Evolutionary conservation across 2,329 filamentous ascomycete species (phyloP), one percentile per base, ranked within the genome.

Genomic region (Aspergillus melleus): DNA sequence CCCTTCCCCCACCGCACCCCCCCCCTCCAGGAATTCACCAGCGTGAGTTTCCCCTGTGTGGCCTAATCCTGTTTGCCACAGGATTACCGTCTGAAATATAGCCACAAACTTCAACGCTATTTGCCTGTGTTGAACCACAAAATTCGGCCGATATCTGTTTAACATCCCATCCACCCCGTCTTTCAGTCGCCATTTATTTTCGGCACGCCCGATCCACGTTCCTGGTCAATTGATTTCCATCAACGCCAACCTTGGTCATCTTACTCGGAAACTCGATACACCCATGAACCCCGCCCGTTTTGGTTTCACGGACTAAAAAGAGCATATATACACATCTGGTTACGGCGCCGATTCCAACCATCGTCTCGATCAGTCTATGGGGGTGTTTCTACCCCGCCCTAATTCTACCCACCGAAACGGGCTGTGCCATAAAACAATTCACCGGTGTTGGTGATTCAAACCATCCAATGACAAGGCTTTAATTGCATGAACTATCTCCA

Each of bases 401-500:
- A 32, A 32, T 55, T 55, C 42, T 16, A 19, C 12, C 16, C 42
- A 47, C 19, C 19, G 44, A 47, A 47, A 14, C 44, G 44, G 14
- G 11, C 44, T 30, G 2, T 55, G 24, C 26, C 30, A 49, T 29
- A 20, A 42, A 42, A 8, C 36, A 42, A 14, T 42, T 42, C 14
- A 42, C 16, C 36, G 14, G 22, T 29, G 26, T 26, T 46, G n/a
- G 42, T 20, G 44, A 24, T 22, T 8, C 36, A n/a, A n/a, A n/a
- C 14, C 36, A n/a, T 47, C 12, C 44, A 47, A 49, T 55, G 12
- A 24, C 11, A 20, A n/a, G 42, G 24, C 5, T 30, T 47, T 22
- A 14, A 29, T 26, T 49, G 14, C 3, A 29, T 56, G 50, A 46
- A 26, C 57, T 39, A 53, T 52, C 59, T 52, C 59, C 56, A 69